These are phyloP conservation scores for Boletus patriciae DNA, from an alignment of 768 basidiomycete genomes.

Conservation along the genomic window DNA sequence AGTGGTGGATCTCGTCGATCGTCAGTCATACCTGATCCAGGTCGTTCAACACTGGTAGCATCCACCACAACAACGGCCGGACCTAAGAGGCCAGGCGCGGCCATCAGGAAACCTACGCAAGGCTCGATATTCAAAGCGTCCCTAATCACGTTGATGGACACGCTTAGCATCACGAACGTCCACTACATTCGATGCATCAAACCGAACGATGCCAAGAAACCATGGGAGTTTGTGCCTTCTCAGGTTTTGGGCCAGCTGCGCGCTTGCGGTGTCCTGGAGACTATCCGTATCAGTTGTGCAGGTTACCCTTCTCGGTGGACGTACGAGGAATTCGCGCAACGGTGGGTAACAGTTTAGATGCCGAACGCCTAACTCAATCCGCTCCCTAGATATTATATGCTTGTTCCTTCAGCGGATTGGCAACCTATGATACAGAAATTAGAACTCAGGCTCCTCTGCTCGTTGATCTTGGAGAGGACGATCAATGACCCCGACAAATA, in stretches of 20 bases:
- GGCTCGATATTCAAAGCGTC: constrained; percentile 99
- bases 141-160: constrained; percentile 92
- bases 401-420: constrained; percentile 86
- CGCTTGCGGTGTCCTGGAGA: constrained; percentile 98
- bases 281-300: constrained; percentile 97
- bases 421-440: constrained; percentile 78
- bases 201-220: constrained; percentile 93
- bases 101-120: constrained; percentile 90
- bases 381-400: constrained; percentile 86
- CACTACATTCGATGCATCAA: constrained; percentile 99
- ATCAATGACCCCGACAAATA: constrained; percentile 96
- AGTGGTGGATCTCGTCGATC: constrained; percentile 78
- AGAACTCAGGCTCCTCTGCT: constrained; percentile 79
- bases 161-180: constrained; percentile 94
- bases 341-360: constrained; percentile 50
- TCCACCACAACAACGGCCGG: constrained; percentile 41
- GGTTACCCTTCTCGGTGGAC: constrained; percentile 99
- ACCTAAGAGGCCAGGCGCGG: constrained; percentile 63
- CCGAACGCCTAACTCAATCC: constrained; percentile 19
- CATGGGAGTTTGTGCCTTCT: constrained; percentile 96
- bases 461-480: constrained; percentile 78
- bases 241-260: constrained; percentile 94
- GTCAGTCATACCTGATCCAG: constrained; percentile 86
- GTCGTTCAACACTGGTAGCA: constrained; percentile 69
- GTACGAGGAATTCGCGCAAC: constrained; percentile 97